Conservation (phyloP, 2,329 filamentous ascomycete species). For the Zalaria obscura region DNA sequence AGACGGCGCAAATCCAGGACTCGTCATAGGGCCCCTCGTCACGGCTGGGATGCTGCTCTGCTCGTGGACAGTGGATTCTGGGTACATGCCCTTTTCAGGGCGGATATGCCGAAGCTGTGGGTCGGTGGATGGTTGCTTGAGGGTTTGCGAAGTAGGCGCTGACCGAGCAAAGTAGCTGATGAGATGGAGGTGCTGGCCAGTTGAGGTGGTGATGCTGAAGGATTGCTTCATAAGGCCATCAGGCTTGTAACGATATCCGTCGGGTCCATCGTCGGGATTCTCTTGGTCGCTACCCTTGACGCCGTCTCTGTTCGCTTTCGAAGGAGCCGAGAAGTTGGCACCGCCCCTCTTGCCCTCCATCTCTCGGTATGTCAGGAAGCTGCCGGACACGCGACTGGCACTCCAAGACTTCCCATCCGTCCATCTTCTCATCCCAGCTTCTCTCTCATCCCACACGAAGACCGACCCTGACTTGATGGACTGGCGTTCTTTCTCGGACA, state of each 20-base stretch:
- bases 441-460: conserved; percentile 98
- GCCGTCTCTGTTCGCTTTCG: conserved; percentile 53
- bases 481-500: conserved; percentile 94
- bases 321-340: conserved; percentile 45
- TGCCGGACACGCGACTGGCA: conserved; percentile 89
- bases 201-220: conserved; percentile 93
- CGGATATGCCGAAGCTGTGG: conserved; percentile 66
- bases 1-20: conserved; percentile 39
- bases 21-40: conserved; percentile 56
- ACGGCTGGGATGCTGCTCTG: conserved; percentile 66
- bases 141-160: conserved; percentile 54
- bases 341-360: conserved; percentile 97
- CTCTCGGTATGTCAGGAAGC: conserved; percentile 92
- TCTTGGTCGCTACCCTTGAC: conserved; percentile 71
- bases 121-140: conserved; percentile 73
- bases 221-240: conserved; percentile 99
- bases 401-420: conserved; percentile 99
- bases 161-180: conserved; percentile 93
- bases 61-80: conserved; percentile 86
- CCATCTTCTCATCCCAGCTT: conserved; percentile 97
- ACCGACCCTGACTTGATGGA: conserved; percentile 93
- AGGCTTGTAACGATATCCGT: conserved; percentile 87
- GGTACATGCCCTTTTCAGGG: conserved; percentile 89
- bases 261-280: conserved; percentile 60
- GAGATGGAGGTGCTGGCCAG: conserved; percentile 81